Evolutionary conservation across 768 basidiomycete genomes (phyloP), one percentile per base, ranked within the genome.

Genomic region (Asterophora parasitica): DNA sequence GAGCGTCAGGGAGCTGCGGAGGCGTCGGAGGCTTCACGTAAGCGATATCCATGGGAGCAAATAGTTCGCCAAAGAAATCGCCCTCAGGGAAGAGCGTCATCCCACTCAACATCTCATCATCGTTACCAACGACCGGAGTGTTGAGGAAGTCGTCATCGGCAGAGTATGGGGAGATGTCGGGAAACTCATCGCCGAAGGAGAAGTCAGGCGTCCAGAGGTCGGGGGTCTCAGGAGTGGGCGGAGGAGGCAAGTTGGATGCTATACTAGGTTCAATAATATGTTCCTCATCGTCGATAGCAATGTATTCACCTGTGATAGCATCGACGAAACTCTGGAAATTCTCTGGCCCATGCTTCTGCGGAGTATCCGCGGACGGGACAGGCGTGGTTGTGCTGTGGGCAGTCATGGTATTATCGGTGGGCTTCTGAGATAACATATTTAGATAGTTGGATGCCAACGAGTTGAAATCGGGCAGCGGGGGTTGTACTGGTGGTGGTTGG

Each of bases 391-490:
- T 33, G 48, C 48, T 61, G 58, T 75, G 65, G 20, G 63, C 51
- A 31, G 64, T 53, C 57, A 63, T 60, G 31, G 68, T 38, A 48
- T 65, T 59, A 48, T 75, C 71, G 50, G 65, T 59, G 19, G 79
- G 69, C 36, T 72, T 73, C 55, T 75, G 70, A 16, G 74, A 68
- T 55, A 88, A 62, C 87, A 89, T 89, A 51, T 68, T 78, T 61
- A 88, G 64, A 64, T 88, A 88, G 54, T 81, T 81, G 31, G 76
- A 70, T 56, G 74, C 73, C 46, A 88, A 65, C 27, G 70, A 66
- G 30, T 68, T 54, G 59, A 78, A 76, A 58, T 82, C 75, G 49
- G 71, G 54, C 43, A 69, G 47, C 46, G 67, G 38, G 58, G 61
- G 34, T 57, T 68, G 30, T 31, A 31, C 61, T 54, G 65, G 44